These are phyloP conservation scores for Rhazya stricta DNA, from an alignment of 257 asterid genomes.

Conservation along the genomic window DNA sequence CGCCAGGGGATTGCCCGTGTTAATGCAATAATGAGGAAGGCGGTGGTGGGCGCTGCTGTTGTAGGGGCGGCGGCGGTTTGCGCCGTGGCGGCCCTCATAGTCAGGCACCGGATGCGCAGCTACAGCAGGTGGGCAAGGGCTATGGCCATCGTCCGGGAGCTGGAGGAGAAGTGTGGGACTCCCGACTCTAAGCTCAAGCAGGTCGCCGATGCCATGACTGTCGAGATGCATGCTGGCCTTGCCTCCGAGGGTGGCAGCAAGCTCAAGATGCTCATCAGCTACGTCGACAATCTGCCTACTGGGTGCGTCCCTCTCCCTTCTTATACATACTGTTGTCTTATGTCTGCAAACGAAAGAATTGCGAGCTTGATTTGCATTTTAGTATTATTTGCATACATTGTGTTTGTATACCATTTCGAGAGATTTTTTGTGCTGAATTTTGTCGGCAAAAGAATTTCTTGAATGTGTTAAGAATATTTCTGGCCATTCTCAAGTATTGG, in stretches of 20 bases:
- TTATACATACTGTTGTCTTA: neutral
- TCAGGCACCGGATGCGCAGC: conserved; percentile 37
- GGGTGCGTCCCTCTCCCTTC: conserved; percentile 36
- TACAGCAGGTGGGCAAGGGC: conserved; percentile 54
- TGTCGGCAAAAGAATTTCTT: neutral
- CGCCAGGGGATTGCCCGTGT: neutral
- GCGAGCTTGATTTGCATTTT: conserved; percentile 5
- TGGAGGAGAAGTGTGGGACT: conserved; percentile 50
- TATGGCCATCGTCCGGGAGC: conserved; percentile 42
- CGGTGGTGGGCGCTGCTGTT: conserved; percentile 45
- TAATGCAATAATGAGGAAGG: conserved; percentile 32
- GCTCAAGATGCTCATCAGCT: conserved; percentile 64
- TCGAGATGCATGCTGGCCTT: conserved; percentile 74
- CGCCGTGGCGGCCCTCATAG: conserved; percentile 49
- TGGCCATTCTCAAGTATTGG: neutral
- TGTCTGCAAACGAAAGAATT: neutral
- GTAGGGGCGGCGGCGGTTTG: conserved; percentile 51
- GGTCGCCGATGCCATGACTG: conserved; percentile 70
- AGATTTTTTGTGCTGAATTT: neutral
- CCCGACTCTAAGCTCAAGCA: conserved; percentile 41
- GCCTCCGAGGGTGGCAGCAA: conserved; percentile 70
- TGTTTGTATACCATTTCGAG: neutral
- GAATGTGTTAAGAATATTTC: neutral
- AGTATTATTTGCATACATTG: neutral
- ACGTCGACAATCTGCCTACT: conserved; percentile 58